These are phyloP conservation scores for Cenchrus americanus DNA, from an alignment of 176 grass and related monocot species.

Conservation along the genomic window DNA sequence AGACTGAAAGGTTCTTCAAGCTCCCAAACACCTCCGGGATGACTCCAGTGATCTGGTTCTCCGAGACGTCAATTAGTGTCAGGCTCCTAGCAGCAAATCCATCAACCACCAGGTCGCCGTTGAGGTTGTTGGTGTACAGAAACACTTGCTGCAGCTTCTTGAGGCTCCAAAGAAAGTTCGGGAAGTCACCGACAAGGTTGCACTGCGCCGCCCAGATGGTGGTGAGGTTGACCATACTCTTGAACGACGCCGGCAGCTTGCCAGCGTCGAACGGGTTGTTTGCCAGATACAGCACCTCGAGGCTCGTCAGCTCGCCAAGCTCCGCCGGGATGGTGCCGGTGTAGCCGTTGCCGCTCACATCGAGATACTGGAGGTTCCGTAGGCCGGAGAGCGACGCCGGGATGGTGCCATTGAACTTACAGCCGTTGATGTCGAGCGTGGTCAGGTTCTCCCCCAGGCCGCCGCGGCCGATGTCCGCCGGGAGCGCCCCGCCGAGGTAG, in stretches of 20 bases:
- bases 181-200: conserved; percentile 53
- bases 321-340: conserved; percentile 42
- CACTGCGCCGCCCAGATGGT: not conserved
- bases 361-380: conserved; percentile 26
- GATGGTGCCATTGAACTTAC: conserved; percentile 45
- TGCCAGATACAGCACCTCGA: conserved; percentile 29
- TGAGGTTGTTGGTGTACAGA: conserved; percentile 30
- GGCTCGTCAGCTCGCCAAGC: conserved; percentile 56
- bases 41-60: conserved; percentile 57
- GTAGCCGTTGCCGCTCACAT: conserved; percentile 45
- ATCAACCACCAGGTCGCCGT: conserved; percentile 37
- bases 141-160: conserved; percentile 45
- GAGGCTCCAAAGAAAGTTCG: conserved; percentile 64
- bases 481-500: conserved; percentile 54
- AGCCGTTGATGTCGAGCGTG: conserved; percentile 20
- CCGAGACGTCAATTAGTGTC: conserved; percentile 29
- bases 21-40: conserved; percentile 65
- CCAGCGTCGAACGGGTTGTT: conserved; percentile 34
- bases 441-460: conserved; percentile 36
- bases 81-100: conserved; percentile 41
- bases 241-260: conserved; percentile 57
- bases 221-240: conserved; percentile 43
- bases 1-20: conserved; percentile 33
- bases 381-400: conserved; percentile 50
- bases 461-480: conserved; percentile 37